phyloP scores from a whole-genome alignment of 1,284 basidiomycete species.

The Irpex rosettiformis region DNA sequence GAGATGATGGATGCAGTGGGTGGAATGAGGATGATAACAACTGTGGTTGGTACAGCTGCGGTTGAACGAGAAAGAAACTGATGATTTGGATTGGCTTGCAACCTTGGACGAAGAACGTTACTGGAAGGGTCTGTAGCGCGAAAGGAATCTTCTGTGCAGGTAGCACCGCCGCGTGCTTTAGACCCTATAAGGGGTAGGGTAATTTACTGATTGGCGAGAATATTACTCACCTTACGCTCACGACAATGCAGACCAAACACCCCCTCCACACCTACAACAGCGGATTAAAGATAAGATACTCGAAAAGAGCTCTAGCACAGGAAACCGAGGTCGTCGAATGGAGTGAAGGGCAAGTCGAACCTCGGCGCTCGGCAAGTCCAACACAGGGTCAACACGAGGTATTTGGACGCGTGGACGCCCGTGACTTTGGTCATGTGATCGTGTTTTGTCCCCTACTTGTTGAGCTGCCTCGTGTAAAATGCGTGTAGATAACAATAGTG shows the following conservation, averaged over 20 bases:
- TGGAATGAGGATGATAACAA: constrained; percentile 8
- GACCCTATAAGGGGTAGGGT: not conserved
- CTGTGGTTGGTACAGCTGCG: not conserved
- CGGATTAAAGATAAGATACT: not conserved
- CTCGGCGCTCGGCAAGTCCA: not conserved
- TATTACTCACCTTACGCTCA: constrained; percentile 4
- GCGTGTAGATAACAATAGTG: no score
- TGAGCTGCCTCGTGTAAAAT: not conserved
- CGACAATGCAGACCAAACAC: not conserved
- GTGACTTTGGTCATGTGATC: not conserved
- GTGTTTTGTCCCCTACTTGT: not conserved
- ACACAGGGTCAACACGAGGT: not conserved
- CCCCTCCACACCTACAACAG: not conserved
- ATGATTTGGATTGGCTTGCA: not conserved
- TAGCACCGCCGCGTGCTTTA: constrained; percentile 8
- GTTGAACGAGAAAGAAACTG: no score
- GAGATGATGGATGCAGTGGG: constrained; percentile 9
- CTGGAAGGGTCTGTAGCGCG: constrained; percentile 16
- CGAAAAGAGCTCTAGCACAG: not conserved
- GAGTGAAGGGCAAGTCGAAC: not conserved
- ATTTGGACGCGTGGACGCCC: no score
- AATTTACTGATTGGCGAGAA: not conserved
- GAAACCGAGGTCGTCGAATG: no score
- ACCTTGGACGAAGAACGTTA: constrained; percentile 15
- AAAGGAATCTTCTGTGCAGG: constrained; percentile 6